Base-by-base conservation (phyloP, 2,329 filamentous ascomycete genomes). In the Thielaviopsis euricoi region DNA sequence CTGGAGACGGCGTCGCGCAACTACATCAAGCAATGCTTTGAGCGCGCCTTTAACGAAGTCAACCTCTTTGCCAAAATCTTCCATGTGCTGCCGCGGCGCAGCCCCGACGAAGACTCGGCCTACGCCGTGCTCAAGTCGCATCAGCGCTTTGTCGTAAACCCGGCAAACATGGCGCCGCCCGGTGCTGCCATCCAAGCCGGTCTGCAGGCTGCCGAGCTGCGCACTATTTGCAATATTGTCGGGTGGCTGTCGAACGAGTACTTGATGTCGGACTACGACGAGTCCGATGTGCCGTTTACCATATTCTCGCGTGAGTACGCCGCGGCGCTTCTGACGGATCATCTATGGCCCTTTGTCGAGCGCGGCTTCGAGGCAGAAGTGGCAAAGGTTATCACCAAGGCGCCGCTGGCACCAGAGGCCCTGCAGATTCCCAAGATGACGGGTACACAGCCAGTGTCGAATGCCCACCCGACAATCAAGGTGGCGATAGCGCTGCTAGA, bases 171-270 rank as follows among this genome's bases (percentile, higher is more conserved):
- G n/a, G 66, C 70, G 1, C 78, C 78, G 0, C 66, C 82, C 48
- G 76, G 76, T 1, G 70, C 70, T 3, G 72, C 71, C 23, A 65
- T 82, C 9, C 78, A 80, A 63, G 64, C 73, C 0, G 71, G 71
- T 2, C 66, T 82, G 12, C 74, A 78, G 37, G 64, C 68, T 0
- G 71, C 71, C 21, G 72, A 77, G 12, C 65, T 82, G 50, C 70
- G 73, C 53, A 74, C 72, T 0, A 71, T 76, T 1, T 82, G 79
- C 67, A 76, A 75, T 52, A 68, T 82, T 5, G 72, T 81, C 0
- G 77, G 77, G 1, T 80, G 79, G 76, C 67, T 81, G 26, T 75
- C 76, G 6, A 76, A 76, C 63, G 79, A 82, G 65, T 82, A 81
- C 58, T 70, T 80, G 12, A 66, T 78, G 23, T 64, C 75, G 2